Percentiles rank a stretch among this genome's conserved stretches.
phyloP scores from a whole-genome alignment of 306 rosid species.

The Chamaecrista fasciculata region DNA sequence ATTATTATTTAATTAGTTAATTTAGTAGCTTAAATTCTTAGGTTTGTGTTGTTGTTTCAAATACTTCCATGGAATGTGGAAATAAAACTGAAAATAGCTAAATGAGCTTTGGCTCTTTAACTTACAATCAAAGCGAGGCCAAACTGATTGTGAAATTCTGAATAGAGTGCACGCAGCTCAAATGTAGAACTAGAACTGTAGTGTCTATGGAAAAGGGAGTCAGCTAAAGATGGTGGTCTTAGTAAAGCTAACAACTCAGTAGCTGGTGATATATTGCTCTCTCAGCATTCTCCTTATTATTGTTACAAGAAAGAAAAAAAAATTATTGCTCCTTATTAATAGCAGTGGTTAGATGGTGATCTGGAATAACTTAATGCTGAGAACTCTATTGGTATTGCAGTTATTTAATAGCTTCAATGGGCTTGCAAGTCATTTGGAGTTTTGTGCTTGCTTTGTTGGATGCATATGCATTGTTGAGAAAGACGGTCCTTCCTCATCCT shows the following conservation, averaged over 20 bases:
- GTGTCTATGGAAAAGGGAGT: neutral
- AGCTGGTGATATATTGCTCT: neutral
- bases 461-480: conserved; percentile 71
- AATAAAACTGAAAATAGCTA: conserved; percentile 16
- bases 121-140: neutral
- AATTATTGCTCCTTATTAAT: neutral
- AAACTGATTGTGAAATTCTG: conserved; percentile 13
- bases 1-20: too few relatives aligned
- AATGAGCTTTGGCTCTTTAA: conserved; percentile 22
- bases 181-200: neutral
- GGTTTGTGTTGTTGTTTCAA: too few relatives aligned
- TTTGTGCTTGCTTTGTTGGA: conserved; percentile 68
- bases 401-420: conserved; percentile 89
- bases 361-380: neutral
- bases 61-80: conserved; percentile 15
- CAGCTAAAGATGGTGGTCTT: neutral
- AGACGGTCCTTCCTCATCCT: conserved; percentile 71
- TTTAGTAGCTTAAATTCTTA: too few relatives aligned
- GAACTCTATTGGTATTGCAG: conserved; percentile 44
- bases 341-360: neutral
- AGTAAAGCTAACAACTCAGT: neutral
- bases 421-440: conserved; percentile 89
- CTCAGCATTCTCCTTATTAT: neutral
- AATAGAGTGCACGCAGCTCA: neutral
- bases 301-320: neutral